Conservation (phyloP, 108 stramenopile genomes). For the Cyclotella choctawhatcheeana region DNA sequence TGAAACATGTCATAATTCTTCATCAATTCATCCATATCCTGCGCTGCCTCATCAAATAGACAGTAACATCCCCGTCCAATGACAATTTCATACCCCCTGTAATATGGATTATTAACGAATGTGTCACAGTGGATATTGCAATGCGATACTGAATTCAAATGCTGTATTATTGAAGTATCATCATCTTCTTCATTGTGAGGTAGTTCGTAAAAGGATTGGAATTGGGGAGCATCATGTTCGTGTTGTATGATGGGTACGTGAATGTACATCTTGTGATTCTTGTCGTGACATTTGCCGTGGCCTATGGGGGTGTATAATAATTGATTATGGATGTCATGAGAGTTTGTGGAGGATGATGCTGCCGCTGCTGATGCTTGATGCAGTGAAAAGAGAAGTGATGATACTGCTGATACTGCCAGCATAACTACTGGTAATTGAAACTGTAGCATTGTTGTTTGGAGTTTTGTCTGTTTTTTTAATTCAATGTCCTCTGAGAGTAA, state of each 20-base stretch:
- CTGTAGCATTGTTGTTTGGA: too few relatives aligned
- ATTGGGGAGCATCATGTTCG: not conserved
- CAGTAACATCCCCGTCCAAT: slow-evolving; percentile 10
- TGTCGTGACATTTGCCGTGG: not conserved
- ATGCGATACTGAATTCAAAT: not conserved
- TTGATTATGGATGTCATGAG: too few relatives aligned
- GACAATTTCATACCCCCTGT: slow-evolving; percentile 7
- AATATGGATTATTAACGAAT: not conserved
- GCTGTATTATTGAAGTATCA: too few relatives aligned
- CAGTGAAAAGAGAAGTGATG: too few relatives aligned
- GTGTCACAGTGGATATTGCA: not conserved
- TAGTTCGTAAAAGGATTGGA: not conserved
- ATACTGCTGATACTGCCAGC: too few relatives aligned
- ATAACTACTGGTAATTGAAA: too few relatives aligned
- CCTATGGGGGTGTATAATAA: slow-evolving; percentile 11
- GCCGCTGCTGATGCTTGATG: too few relatives aligned
- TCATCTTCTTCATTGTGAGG: not conserved
- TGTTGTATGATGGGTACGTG: not conserved
- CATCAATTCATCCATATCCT: not conserved
- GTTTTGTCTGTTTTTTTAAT: too few relatives aligned
- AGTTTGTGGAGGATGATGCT: too few relatives aligned
- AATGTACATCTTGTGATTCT: not conserved
- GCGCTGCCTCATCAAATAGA: not conserved
- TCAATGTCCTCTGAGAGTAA: too few relatives aligned
- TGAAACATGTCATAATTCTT: not conserved